Conservation (phyloP, 306 rosid species). For the Abrus pulchellus region DNA sequence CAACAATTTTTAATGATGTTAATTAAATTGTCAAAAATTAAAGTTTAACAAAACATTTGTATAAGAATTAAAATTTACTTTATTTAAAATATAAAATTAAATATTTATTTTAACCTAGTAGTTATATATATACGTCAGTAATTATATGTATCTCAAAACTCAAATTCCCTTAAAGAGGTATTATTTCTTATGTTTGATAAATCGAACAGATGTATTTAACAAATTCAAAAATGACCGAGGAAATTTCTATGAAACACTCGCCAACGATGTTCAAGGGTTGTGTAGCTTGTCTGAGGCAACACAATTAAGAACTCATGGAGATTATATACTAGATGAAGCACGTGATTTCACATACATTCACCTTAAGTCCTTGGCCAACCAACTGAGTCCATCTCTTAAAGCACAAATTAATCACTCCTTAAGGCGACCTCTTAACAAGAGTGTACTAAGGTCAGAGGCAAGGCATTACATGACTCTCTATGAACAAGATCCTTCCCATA, state of each 20-base stretch:
- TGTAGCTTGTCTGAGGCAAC: conserved; percentile 63
- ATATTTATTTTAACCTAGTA: too few relatives aligned
- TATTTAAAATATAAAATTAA: too few relatives aligned
- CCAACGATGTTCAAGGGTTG: conserved; percentile 38
- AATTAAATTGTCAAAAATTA: too few relatives aligned
- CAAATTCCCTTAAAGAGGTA: too few relatives aligned
- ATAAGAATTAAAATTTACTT: too few relatives aligned
- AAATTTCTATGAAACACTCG: conserved; percentile 35
- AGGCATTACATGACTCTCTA: conserved; percentile 21
- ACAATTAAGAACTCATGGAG: conserved; percentile 47
- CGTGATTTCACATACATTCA: conserved; percentile 25
- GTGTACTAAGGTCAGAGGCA: conserved; percentile 20
- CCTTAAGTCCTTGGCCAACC: conserved; percentile 1
- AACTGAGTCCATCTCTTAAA: background rate
- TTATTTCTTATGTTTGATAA: background rate
- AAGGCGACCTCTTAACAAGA: conserved; percentile 30
- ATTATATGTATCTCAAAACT: too few relatives aligned
- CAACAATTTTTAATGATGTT: too few relatives aligned
- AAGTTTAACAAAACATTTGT: too few relatives aligned
- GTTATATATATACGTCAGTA: too few relatives aligned
- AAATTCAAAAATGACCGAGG: conserved; percentile 49
- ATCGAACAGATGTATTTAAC: conserved; percentile 46
- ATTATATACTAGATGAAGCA: conserved; percentile 55
- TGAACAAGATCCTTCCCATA: conserved; percentile 18
- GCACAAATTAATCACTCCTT: conserved; percentile 1